These are phyloP conservation scores for Sporisorium sorghi DNA, from an alignment of 1,284 basidiomycete genomes.

Conservation along the genomic window DNA sequence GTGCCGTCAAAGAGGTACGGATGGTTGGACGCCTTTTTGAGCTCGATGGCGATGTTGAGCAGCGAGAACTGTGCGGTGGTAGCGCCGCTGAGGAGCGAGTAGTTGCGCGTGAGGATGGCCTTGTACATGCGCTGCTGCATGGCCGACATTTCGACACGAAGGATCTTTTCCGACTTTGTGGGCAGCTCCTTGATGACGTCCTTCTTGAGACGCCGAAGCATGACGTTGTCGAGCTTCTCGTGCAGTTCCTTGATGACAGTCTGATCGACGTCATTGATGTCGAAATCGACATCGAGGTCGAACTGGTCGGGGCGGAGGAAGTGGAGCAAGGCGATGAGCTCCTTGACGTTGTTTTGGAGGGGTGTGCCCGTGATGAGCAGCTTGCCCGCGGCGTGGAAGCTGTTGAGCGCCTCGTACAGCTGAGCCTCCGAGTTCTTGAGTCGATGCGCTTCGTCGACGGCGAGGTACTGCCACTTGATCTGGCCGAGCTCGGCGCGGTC, in stretches of 20 bases:
- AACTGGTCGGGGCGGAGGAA: conserved; percentile 99
- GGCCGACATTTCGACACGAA: conserved; percentile 96
- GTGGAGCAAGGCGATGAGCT: conserved; percentile 95
- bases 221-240: conserved; percentile 89
- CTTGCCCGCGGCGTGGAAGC: conserved; percentile 90
- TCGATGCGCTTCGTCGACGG: conserved; percentile 99
- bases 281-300: conserved; percentile 83
- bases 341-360: conserved; percentile 98
- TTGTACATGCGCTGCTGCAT: conserved; percentile 99
- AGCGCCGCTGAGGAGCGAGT: conserved; percentile 86
- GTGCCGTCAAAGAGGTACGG: conserved; percentile 98
- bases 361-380: conserved; percentile 98
- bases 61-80: conserved; percentile 84
- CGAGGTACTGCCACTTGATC: conserved; percentile 98
- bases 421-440: conserved; percentile 98
- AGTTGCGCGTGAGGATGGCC: conserved; percentile 97
- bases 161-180: conserved; percentile 96
- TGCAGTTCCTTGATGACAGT: conserved; percentile 85
- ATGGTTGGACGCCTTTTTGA: conserved; percentile 77
- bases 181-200: conserved; percentile 98
- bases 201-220: conserved; percentile 93
- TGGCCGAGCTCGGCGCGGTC: conserved; percentile 89
- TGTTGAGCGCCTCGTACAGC: conserved; percentile 90
- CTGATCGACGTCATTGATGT: conserved; percentile 74
- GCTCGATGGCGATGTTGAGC: conserved; percentile 70